These are phyloP conservation scores for Raddia distichophylla DNA, from an alignment of 176 grass and related monocot species.

Conservation along the genomic window DNA sequence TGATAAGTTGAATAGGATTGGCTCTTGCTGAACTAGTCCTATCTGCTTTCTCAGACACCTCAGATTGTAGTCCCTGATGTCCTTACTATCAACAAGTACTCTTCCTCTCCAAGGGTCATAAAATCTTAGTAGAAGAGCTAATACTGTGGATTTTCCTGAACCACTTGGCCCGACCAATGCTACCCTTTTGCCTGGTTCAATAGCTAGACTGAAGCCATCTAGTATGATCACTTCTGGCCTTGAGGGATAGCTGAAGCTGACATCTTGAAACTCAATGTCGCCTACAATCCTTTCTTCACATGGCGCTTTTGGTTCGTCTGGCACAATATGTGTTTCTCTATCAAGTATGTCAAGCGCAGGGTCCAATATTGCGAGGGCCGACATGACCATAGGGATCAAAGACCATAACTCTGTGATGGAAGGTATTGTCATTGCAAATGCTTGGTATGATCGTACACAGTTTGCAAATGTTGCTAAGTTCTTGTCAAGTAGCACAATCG, in stretches of 20 bases:
- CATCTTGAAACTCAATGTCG: conserved; percentile 43
- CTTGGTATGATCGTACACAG: conserved; percentile 58
- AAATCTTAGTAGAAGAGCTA: conserved; percentile 65
- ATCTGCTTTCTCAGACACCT: conserved; percentile 57
- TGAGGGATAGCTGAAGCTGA: conserved; percentile 62
- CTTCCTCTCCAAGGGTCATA: conserved; percentile 56
- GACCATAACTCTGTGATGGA: conserved; percentile 74
- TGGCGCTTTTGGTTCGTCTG: conserved; percentile 46
- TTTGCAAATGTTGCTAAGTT: conserved; percentile 44
- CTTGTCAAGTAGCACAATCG: conserved; percentile 56
- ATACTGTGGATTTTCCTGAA: conserved; percentile 60
- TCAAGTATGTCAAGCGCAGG: conserved; percentile 65
- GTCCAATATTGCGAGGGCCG: conserved; percentile 54
- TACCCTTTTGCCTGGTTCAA: conserved; percentile 51
- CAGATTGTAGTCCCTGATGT: conserved; percentile 55
- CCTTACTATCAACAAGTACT: conserved; percentile 46
- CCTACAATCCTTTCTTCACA: conserved; percentile 41
- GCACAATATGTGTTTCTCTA: conserved; percentile 54
- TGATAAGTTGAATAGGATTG: conserved; percentile 54
- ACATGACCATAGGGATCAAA: conserved; percentile 62
- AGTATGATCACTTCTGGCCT: conserved; percentile 56
- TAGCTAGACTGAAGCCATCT: conserved; percentile 45
- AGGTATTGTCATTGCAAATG: conserved; percentile 68
- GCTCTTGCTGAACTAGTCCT: conserved; percentile 62
- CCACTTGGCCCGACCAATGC: conserved; percentile 68